Percentiles rank a stretch among this genome's conserved stretches.
Conservation (phyloP, 2,329 filamentous ascomycete species). For the Penicillium oxalicum region DNA sequence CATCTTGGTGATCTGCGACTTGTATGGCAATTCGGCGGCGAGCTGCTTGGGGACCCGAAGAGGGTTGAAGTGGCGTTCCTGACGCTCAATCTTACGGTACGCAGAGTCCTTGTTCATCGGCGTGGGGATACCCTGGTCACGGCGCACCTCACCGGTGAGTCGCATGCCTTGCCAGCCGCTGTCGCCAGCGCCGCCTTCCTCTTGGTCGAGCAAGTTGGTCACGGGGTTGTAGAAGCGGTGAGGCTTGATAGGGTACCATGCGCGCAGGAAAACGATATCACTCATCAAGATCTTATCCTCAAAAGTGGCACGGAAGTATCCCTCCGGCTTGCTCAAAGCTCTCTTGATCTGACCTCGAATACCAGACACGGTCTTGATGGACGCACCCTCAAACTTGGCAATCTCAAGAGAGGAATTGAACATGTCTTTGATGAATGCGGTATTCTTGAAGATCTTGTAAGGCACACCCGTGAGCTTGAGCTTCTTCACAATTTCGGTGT, state of each 20-base stretch:
- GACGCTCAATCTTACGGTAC: constrained; percentile 61
- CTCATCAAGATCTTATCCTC: constrained; percentile 97
- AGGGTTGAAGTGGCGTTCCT: constrained; percentile 69
- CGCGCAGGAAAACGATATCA: constrained; percentile 91
- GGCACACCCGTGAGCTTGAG: constrained; percentile 89
- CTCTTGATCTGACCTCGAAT: constrained; percentile 96
- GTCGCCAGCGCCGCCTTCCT: constrained; percentile 29
- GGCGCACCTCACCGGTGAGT: constrained; percentile 83
- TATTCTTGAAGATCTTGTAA: constrained; percentile 99
- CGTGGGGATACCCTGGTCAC: constrained; percentile 66
- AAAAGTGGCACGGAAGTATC: constrained; percentile 93
- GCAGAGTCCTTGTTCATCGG: constrained; percentile 77
- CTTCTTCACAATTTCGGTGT: constrained; percentile 98
- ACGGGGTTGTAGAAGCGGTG: constrained; percentile 96
- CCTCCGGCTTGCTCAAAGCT: constrained; percentile 85
- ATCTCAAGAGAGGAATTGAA: constrained; percentile 90
- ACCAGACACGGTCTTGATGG: constrained; percentile 92
- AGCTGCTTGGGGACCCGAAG: constrained; percentile 45
- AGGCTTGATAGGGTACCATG: constrained; percentile 94
- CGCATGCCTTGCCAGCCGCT: constrained; percentile 80
- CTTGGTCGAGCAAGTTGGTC: constrained; percentile 72
- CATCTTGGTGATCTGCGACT: constrained; percentile 79
- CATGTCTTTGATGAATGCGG: constrained; percentile 98
- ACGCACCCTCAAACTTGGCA: constrained; percentile 94
- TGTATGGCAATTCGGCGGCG: constrained; percentile 81